Conservation (phyloP, 441 rosid species). For the Hura crepitans region DNA sequence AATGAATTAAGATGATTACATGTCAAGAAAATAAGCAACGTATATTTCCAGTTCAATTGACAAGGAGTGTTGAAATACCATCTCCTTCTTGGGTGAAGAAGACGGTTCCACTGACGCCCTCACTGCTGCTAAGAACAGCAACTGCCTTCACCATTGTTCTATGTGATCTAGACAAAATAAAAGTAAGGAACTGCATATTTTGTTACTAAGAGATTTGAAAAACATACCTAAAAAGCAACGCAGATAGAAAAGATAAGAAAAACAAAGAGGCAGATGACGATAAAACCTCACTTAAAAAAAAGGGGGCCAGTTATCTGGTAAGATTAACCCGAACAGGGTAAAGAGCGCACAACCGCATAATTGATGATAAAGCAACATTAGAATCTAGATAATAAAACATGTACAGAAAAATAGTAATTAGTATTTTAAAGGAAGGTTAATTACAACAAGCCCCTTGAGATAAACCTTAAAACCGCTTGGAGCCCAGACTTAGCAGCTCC, state of each 20-base stretch:
- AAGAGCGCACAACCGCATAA: not conserved
- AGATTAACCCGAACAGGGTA: too few relatives aligned
- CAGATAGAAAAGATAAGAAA: not conserved
- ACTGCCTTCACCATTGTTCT: slow-evolving; percentile 81
- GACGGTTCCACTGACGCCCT: slow-evolving; percentile 73
- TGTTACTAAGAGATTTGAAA: not conserved
- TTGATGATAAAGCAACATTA: not conserved
- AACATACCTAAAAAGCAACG: not conserved
- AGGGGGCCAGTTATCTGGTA: too few relatives aligned
- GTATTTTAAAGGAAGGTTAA: not conserved
- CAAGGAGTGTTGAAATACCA: slow-evolving; percentile 34
- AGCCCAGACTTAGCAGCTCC: not conserved
- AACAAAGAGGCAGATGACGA: not conserved
- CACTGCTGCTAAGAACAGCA: slow-evolving; percentile 59
- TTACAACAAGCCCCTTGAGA: not conserved
- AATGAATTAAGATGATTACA: not conserved
- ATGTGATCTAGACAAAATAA: slow-evolving; percentile 59
- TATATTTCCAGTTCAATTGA: not conserved
- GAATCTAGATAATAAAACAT: not conserved
- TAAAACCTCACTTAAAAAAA: too few relatives aligned
- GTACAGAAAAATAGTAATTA: not conserved
- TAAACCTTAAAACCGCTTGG: not conserved
- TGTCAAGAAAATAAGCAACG: slow-evolving; percentile 3
- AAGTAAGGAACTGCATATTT: not conserved
- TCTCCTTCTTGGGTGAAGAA: slow-evolving; percentile 68